A percentile compares a stretch with the other conserved stretches of the same genome.
These are phyloP conservation scores for Boletus sensibilis DNA, from an alignment of 768 basidiomycete genomes.

Conservation along the genomic window DNA sequence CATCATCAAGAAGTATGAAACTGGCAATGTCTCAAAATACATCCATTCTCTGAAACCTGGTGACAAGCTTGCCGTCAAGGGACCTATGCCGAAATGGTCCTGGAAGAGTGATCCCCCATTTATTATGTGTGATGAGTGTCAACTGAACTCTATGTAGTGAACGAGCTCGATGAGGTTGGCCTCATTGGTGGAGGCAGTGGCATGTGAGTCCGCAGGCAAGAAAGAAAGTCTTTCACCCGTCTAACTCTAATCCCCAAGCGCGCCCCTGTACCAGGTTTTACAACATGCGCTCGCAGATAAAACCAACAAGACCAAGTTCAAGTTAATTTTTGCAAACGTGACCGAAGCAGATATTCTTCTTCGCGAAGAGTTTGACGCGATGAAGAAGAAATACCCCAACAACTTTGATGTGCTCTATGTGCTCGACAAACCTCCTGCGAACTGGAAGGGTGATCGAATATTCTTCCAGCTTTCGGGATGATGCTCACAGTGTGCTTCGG, in stretches of 20 bases:
- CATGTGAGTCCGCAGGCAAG: constrained; percentile 52
- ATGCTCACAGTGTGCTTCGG: constrained; percentile 4
- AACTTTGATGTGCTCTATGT: constrained; percentile 83
- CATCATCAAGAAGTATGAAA: constrained; percentile 83
- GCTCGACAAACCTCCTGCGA: constrained; percentile 67
- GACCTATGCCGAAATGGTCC: constrained; percentile 84
- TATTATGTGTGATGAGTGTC: background rate
- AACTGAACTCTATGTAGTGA: constrained; percentile 45
- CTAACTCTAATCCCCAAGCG: constrained; percentile 41
- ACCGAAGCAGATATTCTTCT: constrained; percentile 89
- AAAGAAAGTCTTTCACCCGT: background rate
- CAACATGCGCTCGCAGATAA: constrained; percentile 70
- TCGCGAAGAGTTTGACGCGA: constrained; percentile 68
- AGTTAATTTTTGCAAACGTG: constrained; percentile 87
- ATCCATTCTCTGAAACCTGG: constrained; percentile 82
- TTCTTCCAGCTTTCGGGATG: background rate
- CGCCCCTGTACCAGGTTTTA: constrained; percentile 82
- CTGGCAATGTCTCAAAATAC: constrained; percentile 80
- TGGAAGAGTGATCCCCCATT: constrained; percentile 61
- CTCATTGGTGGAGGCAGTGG: constrained; percentile 94
- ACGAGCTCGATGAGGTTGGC: constrained; percentile 82
- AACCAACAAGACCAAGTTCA: constrained; percentile 91
- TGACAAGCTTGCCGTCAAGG: constrained; percentile 83
- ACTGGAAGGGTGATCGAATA: constrained; percentile 54
- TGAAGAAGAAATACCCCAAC: constrained; percentile 66